A percentile compares a stretch with the other conserved stretches of the same genome.
Conservation (phyloP, 441 rosid species). For the Rhodomyrtus psidioides region DNA sequence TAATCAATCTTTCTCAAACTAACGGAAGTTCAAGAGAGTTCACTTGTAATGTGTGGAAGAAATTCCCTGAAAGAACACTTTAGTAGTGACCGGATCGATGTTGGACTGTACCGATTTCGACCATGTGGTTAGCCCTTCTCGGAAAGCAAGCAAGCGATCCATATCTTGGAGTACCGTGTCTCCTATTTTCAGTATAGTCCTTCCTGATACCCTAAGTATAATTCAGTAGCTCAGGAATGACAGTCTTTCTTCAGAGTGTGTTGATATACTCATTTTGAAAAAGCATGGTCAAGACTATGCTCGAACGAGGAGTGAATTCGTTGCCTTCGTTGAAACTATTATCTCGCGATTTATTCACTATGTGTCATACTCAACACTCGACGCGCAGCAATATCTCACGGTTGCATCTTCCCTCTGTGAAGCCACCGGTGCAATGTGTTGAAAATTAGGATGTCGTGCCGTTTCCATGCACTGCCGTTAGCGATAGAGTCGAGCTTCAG, state of each 20-base stretch:
- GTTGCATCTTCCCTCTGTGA: neutral
- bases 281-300: neutral
- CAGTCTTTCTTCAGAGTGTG: neutral
- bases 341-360: neutral
- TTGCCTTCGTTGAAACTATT: neutral
- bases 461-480: neutral
- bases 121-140: conserved; percentile 12
- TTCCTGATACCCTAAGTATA: neutral
- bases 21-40: neutral
- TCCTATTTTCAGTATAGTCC: conserved; percentile 14
- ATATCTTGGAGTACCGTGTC: conserved; percentile 2
- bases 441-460: neutral
- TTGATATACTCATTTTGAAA: neutral
- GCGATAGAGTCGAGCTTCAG: conserved; percentile 1
- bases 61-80: conserved; percentile 9
- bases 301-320: neutral
- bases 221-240: neutral
- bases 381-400: neutral
- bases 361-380: neutral
- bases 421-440: conserved; percentile 13
- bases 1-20: neutral
- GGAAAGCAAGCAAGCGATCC: conserved; percentile 13
- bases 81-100: neutral
- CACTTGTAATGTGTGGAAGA: conserved; percentile 6
- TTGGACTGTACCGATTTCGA: conserved; percentile 12